Base-by-base conservation (phyloP, 805 yeast species). In the Kodamaea sagamina region DNA sequence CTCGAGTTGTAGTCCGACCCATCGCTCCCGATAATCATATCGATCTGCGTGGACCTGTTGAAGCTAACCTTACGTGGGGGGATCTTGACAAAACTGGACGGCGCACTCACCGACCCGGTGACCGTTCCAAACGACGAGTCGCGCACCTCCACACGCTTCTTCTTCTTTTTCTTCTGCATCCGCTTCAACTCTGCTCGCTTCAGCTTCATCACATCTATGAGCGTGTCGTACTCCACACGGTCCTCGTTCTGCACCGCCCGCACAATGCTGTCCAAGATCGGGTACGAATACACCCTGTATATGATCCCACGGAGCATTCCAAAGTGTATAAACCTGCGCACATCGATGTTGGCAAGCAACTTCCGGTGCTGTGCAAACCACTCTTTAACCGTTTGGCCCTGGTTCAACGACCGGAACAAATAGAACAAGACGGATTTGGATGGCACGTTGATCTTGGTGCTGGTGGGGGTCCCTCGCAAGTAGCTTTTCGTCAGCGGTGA, bases 281-380 rank as follows among this genome's bases (percentile, higher is more conserved):
- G 97, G 56, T 79, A 87, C 15, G 89, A 70, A 43, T 85, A 77
- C 1, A 89, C 86, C 40, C 97, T 67, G 58, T 89, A 89, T 6
- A 95, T 84, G 4, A 93, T 55, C 0, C 95, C 89, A 47, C 89
- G 77, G 17, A 88, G 68, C 2, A 88, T 75, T 1, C 99, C 99
- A 70, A 90, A 93, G 13, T 89, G 80, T 15, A 93, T 70, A 53
- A 93, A 87, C 42, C 95, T 68, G 49, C 98, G 73, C 3, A 93
- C 71, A 61, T 93, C 99, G 32, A 95, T 79, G 49, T 81, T 75
- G 19, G 67, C 61, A 12, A 93, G 66, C 3, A 67, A 63, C 36
- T 76, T 75, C 29, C 69, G 70, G 56, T 93, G 83, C 46, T 80
- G 85, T 18, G 74, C 55, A 58, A 81, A 87, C 98, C 99, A 95